These are phyloP conservation scores for Macrophomina phaseolina DNA, from an alignment of 2,329 filamentous ascomycete species.

Conservation along the genomic window DNA sequence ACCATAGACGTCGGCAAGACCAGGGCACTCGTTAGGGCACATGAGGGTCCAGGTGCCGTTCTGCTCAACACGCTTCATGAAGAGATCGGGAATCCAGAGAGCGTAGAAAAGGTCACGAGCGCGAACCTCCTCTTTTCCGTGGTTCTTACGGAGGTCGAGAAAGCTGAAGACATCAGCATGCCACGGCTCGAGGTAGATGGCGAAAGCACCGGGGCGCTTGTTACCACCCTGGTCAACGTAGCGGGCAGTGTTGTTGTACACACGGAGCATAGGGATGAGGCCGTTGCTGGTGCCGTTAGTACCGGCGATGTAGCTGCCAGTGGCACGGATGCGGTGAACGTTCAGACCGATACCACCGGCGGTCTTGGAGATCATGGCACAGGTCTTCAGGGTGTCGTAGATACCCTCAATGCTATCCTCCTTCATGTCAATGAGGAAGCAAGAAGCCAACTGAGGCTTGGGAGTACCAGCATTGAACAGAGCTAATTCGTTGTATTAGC, in stretches of 20 bases:
- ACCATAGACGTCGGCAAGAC: slow-evolving; percentile 93
- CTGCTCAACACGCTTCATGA: slow-evolving; percentile 99
- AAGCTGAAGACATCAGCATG: slow-evolving; percentile 98
- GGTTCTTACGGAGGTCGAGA: slow-evolving; percentile 97
- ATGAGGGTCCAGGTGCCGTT: slow-evolving; percentile 97
- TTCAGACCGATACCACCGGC: slow-evolving; percentile 97
- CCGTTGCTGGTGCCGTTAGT: slow-evolving; percentile 99
- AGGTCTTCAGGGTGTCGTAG: slow-evolving; percentile 98
- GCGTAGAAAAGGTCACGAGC: slow-evolving; percentile 97
- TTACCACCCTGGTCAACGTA: slow-evolving; percentile 99
- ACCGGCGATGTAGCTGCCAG: slow-evolving; percentile 95
- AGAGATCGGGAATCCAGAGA: slow-evolving; percentile 97
- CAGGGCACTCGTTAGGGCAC: slow-evolving; percentile 96
- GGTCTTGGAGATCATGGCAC: slow-evolving; percentile 99
- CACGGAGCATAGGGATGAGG: slow-evolving; percentile 95
- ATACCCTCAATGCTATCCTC: slow-evolving; percentile 99
- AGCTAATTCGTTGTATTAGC: slow-evolving; percentile 54
- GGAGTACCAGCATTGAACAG: slow-evolving; percentile 98
- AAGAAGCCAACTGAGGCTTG: slow-evolving; percentile 91
- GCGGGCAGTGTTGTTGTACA: slow-evolving; percentile 98
- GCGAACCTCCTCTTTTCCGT: slow-evolving; percentile 97
- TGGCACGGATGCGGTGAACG: slow-evolving; percentile 94
- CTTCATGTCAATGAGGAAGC: slow-evolving; percentile 99
- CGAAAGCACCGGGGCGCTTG: slow-evolving; percentile 97
- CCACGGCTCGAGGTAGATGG: slow-evolving; percentile 99